Evolutionary conservation across 1,139 yeast species (phyloP).

Genomic region (Saccharomyces pastorianus): DNA sequence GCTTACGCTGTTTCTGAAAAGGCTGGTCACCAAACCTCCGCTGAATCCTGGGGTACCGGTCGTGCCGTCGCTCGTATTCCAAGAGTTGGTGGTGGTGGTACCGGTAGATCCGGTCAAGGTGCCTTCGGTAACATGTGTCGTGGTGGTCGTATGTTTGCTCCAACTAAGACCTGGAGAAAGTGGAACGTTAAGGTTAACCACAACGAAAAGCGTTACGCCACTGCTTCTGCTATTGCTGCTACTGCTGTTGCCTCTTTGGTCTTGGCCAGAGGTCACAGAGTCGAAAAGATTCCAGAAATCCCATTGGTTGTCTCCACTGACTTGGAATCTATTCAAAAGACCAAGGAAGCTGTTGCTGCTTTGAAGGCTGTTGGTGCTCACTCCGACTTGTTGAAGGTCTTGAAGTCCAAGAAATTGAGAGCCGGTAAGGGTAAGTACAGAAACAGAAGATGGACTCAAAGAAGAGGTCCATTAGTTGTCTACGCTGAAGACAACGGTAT

Average conservation of each 20-base stretch:
- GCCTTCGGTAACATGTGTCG: slow-evolving; percentile 99
- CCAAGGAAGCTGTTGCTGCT: slow-evolving; percentile 98
- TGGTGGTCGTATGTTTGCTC: slow-evolving; percentile 99
- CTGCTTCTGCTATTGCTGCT: slow-evolving; percentile 99
- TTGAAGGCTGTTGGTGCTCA: slow-evolving; percentile 98
- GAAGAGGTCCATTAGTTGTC: slow-evolving; percentile 99
- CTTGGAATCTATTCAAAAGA: slow-evolving; percentile 86
- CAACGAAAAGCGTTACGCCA: slow-evolving; percentile 99
- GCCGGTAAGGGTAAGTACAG: slow-evolving; percentile 99
- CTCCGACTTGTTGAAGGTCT: slow-evolving; percentile 95
- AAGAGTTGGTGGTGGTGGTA: slow-evolving; percentile 99
- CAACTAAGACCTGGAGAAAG: slow-evolving; percentile 99
- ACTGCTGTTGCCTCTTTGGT: slow-evolving; percentile 97
- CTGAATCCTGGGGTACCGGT: slow-evolving; percentile 99
- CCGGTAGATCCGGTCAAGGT: slow-evolving; percentile 99
- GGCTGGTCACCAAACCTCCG: slow-evolving; percentile 99
- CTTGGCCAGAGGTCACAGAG: slow-evolving; percentile 99
- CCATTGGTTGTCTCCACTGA: slow-evolving; percentile 96
- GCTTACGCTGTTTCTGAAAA: slow-evolving; percentile 98
- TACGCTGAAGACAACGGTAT: slow-evolving; percentile 97
- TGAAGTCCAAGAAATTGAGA: slow-evolving; percentile 97
- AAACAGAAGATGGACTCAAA: slow-evolving; percentile 99
- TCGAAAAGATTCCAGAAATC: slow-evolving; percentile 95
- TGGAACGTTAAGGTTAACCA: slow-evolving; percentile 99
- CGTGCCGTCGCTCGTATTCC: slow-evolving; percentile 99